Conservation (phyloP, 1,139 yeast species). For the Yamadazyma sp. region DNA sequence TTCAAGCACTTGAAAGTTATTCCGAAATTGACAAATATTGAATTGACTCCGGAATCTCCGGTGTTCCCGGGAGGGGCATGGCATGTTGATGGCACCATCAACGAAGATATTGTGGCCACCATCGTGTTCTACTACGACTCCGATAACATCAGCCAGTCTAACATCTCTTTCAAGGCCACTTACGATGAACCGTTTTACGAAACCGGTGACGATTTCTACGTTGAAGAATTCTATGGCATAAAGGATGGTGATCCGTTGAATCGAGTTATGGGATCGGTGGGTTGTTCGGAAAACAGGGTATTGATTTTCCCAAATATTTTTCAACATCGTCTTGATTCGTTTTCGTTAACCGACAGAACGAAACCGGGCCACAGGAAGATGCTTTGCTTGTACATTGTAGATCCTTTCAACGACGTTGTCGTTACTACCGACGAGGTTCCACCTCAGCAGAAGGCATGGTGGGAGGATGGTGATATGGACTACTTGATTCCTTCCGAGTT, state of each 20-base stretch:
- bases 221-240: slow-evolving; percentile 28
- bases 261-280: slow-evolving; percentile 24
- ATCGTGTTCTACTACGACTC: slow-evolving; percentile 42
- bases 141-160: slow-evolving; percentile 38
- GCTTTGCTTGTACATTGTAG: slow-evolving; percentile 40
- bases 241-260: slow-evolving; percentile 27
- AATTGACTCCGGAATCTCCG: slow-evolving; percentile 42
- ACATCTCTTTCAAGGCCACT: slow-evolving; percentile 29
- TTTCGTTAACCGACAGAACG: slow-evolving; percentile 33
- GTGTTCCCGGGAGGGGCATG: slow-evolving; percentile 41
- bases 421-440: slow-evolving; percentile 35
- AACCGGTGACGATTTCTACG: slow-evolving; percentile 30
- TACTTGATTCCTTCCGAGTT: slow-evolving; percentile 14
- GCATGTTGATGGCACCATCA: slow-evolving; percentile 46
- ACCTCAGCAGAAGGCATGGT: slow-evolving; percentile 43
- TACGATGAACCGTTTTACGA: slow-evolving; percentile 37
- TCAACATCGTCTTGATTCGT: slow-evolving; percentile 43
- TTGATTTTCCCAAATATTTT: slow-evolving; percentile 39
- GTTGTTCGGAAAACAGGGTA: slow-evolving; percentile 26
- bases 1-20: slow-evolving; percentile 34
- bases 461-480: slow-evolving; percentile 21
- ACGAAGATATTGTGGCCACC: slow-evolving; percentile 46
- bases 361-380: slow-evolving; percentile 42
- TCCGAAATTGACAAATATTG: slow-evolving; percentile 43
- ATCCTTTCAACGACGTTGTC: slow-evolving; percentile 34